Percentiles rank a stretch among this genome's conserved stretches.
Evolutionary conservation across 345 rosid genomes (phyloP).

Genomic region (Syzygium jambos): DNA sequence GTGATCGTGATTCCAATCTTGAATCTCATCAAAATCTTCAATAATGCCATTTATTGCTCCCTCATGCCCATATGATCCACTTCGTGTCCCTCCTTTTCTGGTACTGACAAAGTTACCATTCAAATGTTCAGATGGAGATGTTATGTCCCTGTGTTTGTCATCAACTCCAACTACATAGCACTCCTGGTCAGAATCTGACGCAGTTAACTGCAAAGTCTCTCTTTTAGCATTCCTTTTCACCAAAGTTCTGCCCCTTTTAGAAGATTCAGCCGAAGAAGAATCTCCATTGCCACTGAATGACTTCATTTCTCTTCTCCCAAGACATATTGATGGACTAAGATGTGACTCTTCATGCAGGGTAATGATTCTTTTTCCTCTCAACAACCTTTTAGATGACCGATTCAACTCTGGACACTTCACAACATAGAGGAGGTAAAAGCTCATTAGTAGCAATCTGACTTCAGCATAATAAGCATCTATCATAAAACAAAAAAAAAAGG

Average conservation of each 20-base stretch:
- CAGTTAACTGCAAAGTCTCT: constrained; percentile 12
- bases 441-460: background rate
- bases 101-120: constrained; percentile 3
- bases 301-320: constrained; percentile 17
- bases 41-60: constrained; percentile 10
- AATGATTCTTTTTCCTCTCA: constrained; percentile 18
- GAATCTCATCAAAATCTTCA: constrained; percentile 27
- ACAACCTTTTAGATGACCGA: constrained; percentile 16
- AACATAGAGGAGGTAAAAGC: background rate
- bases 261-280: constrained; percentile 25
- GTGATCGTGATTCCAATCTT: constrained; percentile 11
- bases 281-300: constrained; percentile 8
- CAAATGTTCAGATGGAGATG: constrained; percentile 1
- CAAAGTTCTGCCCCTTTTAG: constrained; percentile 32
- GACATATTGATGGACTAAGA: background rate
- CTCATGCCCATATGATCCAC: constrained; percentile 2
- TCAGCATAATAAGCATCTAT: background rate
- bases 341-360: constrained; percentile 11
- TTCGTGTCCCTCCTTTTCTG: constrained; percentile 22
- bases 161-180: constrained; percentile 8
- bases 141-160: background rate
- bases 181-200: constrained; percentile 40
- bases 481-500: background rate
- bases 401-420: constrained; percentile 18
- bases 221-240: constrained; percentile 27